Percentiles rank a stretch among this genome's conserved stretches.
phyloP scores from a whole-genome alignment of 208 protist genomes.

The Crithidia sp. region DNA sequence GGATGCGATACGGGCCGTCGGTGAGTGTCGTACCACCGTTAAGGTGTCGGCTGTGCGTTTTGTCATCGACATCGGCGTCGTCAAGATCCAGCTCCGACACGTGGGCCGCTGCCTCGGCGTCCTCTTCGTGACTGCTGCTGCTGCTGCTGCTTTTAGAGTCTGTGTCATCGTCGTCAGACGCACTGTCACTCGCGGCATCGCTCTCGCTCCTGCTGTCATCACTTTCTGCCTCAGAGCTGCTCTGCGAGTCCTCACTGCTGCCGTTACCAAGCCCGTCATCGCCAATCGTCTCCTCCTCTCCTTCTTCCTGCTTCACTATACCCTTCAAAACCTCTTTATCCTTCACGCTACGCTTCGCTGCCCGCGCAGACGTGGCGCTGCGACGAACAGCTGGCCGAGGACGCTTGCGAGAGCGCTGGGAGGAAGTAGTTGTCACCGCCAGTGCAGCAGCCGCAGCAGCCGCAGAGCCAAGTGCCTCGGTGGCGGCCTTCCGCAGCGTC shows the following conservation, averaged over 20 bases:
- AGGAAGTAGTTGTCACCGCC: not conserved
- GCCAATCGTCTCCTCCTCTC: not conserved
- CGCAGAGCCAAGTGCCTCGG: conserved; percentile 3
- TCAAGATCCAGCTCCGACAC: not conserved
- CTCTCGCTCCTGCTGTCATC: not conserved
- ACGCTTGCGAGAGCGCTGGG: not conserved
- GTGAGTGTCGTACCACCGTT: not conserved
- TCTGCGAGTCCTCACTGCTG: conserved; percentile 11
- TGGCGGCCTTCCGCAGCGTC: conserved; percentile 16
- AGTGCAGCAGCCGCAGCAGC: too few species aligned
- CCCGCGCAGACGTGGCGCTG: too few species aligned
- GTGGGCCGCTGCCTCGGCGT: not conserved
- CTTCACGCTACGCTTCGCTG: too few species aligned
- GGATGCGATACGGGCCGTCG: conserved; percentile 26
- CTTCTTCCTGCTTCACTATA: not conserved
- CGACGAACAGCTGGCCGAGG: not conserved
- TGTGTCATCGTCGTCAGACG: not conserved
- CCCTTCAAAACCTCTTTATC: not conserved
- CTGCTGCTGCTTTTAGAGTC: conserved; percentile 1
- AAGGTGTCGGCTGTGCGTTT: not conserved
- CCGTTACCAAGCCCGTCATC: not conserved
- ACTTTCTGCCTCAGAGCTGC: too few species aligned
- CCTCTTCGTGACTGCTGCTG: not conserved
- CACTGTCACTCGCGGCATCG: not conserved
- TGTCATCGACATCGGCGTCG: not conserved